Percentiles rank a stretch among this genome's conserved stretches.
Evolutionary conservation across 129 eudicot genomes (phyloP).

Genomic region (Mikania micrantha): DNA sequence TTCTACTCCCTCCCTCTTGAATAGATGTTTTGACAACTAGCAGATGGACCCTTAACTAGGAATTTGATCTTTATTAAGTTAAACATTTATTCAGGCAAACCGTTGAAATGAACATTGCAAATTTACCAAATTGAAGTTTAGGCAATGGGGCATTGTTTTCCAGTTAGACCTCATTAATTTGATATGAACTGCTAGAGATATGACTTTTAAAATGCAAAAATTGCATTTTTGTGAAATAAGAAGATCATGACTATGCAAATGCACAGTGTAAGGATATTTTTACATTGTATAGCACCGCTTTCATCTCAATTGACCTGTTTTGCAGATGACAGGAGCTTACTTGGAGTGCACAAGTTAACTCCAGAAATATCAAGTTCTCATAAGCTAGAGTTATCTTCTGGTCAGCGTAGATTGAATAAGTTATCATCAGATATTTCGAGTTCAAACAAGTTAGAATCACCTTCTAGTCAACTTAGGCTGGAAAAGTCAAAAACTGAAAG

Average conservation of each 20-base stretch:
- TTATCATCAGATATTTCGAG: constrained; percentile 30
- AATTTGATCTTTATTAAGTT: neutral
- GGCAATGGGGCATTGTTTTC: neutral
- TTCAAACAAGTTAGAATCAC: constrained; percentile 43
- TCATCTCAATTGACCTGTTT: constrained; percentile 1
- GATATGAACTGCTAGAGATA: neutral
- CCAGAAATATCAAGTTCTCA: constrained; percentile 37
- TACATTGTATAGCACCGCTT: too few relatives aligned
- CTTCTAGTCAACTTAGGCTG: constrained; percentile 36
- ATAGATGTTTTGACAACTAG: neutral
- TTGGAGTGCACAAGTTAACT: constrained; percentile 52
- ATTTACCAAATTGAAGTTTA: constrained; percentile 1
- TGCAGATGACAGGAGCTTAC: constrained; percentile 43
- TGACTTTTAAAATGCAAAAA: neutral
- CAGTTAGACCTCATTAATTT: neutral
- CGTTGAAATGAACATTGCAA: constrained; percentile 9
- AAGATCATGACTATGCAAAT: too few relatives aligned
- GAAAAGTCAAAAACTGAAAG: constrained; percentile 79
- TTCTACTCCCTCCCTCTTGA: too few relatives aligned
- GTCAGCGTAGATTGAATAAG: constrained; percentile 42
- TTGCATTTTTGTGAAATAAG: neutral
- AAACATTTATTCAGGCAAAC: neutral
- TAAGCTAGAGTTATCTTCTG: constrained; percentile 38
- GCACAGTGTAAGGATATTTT: too few relatives aligned
- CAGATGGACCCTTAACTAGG: neutral